These are phyloP conservation scores for Microstroma glucosiphilum DNA, from an alignment of 1,284 basidiomycete species.

Conservation along the genomic window DNA sequence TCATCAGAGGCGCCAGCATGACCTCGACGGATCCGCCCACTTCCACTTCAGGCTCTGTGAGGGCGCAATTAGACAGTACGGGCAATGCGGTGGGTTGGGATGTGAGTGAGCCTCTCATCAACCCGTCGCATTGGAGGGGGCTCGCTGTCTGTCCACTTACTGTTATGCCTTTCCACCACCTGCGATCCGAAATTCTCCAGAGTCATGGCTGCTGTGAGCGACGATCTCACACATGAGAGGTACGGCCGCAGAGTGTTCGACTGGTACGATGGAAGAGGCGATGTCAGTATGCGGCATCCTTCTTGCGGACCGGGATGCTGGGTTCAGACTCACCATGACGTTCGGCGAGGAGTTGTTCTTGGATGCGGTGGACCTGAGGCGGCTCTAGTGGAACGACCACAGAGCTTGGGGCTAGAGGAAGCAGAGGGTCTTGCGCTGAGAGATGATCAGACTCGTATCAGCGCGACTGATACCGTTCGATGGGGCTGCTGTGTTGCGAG, in stretches of 20 bases:
- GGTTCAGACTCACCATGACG: too few species aligned
- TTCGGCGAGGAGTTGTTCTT: too few species aligned
- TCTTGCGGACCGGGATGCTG: too few species aligned
- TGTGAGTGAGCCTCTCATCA: background rate
- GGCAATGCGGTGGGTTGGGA: background rate
- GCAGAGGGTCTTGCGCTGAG: too few species aligned
- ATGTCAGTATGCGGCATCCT: too few species aligned
- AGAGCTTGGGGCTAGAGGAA: too few species aligned
- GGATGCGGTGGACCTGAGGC: too few species aligned
- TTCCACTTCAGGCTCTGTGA: conserved; percentile 64
- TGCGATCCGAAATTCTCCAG: conserved; percentile 97
- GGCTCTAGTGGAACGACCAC: too few species aligned
- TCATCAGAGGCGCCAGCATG: conserved; percentile 81
- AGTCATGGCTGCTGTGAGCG: conserved; percentile 92
- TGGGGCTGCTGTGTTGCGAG: too few species aligned
- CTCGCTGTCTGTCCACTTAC: conserved; percentile 53
- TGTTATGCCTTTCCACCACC: conserved; percentile 94
- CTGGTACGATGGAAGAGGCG: conserved; percentile 20
- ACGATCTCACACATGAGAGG: conserved; percentile 87
- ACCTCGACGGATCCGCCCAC: conserved; percentile 58
- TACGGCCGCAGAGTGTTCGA: conserved; percentile 79
- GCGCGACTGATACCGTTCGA: too few species aligned
- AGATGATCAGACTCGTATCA: too few species aligned
- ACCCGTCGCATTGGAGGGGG: background rate
- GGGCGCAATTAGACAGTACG: background rate